phyloP scores from a whole-genome alignment of 1,139 yeast species.

The Nakaseomyces glabratus region DNA sequence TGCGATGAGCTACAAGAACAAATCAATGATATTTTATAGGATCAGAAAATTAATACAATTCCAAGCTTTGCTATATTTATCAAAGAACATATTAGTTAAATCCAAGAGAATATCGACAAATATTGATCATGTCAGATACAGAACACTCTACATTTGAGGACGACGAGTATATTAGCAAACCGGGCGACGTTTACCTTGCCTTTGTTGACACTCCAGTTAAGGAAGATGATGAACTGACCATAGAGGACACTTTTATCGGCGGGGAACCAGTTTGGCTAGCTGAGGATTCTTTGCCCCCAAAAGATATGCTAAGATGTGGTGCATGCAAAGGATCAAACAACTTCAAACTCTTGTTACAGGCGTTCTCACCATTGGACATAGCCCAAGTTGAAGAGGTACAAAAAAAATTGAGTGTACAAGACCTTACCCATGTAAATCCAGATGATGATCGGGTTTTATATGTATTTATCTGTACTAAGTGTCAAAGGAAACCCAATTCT shows the following conservation, averaged over 20 bases:
- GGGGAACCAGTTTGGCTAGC: constrained; percentile 60
- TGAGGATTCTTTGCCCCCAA: constrained; percentile 46
- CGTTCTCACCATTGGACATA: constrained; percentile 62
- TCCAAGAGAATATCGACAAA: no score
- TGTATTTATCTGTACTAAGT: constrained; percentile 66
- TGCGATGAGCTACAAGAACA: no score
- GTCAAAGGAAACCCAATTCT: constrained; percentile 62
- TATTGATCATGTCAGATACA: constrained; percentile 7
- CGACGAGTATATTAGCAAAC: constrained; percentile 14
- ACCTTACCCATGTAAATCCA: constrained; percentile 33
- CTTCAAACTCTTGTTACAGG: constrained; percentile 67
- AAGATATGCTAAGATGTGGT: constrained; percentile 48
- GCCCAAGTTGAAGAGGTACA: constrained; percentile 24
- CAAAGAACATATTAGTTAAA: no score
- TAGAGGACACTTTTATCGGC: constrained; percentile 74
- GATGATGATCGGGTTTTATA: constrained; percentile 74
- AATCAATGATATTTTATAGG: no score
- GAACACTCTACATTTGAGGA: constrained; percentile 28
- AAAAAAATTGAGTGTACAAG: constrained; percentile 10
- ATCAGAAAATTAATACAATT: no score
- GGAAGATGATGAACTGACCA: constrained; percentile 41
- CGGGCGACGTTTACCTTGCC: constrained; percentile 42
- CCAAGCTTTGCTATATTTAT: not conserved
- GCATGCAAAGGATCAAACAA: constrained; percentile 43
- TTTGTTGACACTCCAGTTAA: constrained; percentile 45